A percentile compares a stretch with the other conserved stretches of the same genome.
phyloP scores from a whole-genome alignment of 2,329 filamentous ascomycete species.

The Bretziella fagacearum region DNA sequence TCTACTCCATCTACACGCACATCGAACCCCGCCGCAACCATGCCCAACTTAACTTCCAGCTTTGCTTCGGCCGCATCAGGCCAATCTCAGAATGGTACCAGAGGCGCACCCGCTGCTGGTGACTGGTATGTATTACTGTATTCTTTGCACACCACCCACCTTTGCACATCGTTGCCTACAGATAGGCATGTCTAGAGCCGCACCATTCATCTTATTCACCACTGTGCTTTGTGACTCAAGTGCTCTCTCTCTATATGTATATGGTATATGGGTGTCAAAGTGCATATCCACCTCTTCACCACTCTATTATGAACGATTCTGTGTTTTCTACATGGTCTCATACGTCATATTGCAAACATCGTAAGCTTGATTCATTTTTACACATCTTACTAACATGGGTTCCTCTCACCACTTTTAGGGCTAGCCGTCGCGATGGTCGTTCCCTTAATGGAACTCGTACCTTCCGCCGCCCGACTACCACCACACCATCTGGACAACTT shows the following conservation, averaged over 20 bases:
- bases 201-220: too few species aligned
- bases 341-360: background rate
- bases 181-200: too few species aligned
- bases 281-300: too few species aligned
- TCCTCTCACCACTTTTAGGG: constrained; percentile 27
- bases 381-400: background rate
- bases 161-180: too few species aligned
- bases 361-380: background rate
- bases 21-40: constrained; percentile 29
- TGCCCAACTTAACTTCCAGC: constrained; percentile 63
- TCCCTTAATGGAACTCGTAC: constrained; percentile 46
- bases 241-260: too few species aligned
- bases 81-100: constrained; percentile 37
- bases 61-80: constrained; percentile 72
- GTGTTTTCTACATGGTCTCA: too few species aligned
- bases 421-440: constrained; percentile 36
- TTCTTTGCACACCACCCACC: too few species aligned
- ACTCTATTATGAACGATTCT: too few species aligned
- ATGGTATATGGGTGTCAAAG: too few species aligned
- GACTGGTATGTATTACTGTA: constrained; percentile 11
- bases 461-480: constrained; percentile 44
- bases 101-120: constrained; percentile 33
- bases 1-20: background rate
- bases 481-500: constrained; percentile 28
- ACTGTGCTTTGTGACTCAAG: too few species aligned